phyloP scores from a whole-genome alignment of 345 rosid genomes.

The Eucalyptus erythrocorys region DNA sequence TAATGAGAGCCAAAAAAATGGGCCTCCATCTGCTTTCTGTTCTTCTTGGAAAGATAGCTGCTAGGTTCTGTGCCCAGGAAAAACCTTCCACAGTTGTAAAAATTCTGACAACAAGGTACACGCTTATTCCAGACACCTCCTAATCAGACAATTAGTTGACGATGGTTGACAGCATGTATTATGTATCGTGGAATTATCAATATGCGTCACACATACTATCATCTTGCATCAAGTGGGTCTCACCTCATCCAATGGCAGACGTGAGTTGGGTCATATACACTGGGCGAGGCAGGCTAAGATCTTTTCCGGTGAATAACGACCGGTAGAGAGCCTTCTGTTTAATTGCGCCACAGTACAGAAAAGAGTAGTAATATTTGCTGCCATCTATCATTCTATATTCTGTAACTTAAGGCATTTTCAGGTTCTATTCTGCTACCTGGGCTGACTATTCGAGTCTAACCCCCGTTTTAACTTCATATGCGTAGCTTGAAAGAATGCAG shows the following conservation, averaged over 20 bases:
- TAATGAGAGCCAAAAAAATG: neutral
- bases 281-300: neutral
- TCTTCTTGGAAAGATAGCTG: neutral
- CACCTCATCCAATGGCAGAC: neutral
- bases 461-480: conserved; percentile 37
- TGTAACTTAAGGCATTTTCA: neutral
- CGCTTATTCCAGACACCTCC: neutral
- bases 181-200: neutral
- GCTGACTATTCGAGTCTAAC: neutral
- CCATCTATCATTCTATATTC: neutral
- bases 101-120: neutral
- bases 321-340: neutral
- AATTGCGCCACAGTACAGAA: neutral
- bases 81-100: neutral
- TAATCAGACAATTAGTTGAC: neutral
- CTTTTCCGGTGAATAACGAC: neutral
- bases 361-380: neutral
- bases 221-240: neutral
- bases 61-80: neutral
- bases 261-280: neutral
- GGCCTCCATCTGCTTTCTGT: neutral
- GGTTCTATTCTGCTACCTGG: neutral
- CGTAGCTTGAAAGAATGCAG: conserved; percentile 84
- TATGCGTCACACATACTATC: neutral
- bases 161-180: neutral